phyloP scores from a whole-genome alignment of 2,329 filamentous ascomycete genomes.

The Decorospora gaudefroyi region DNA sequence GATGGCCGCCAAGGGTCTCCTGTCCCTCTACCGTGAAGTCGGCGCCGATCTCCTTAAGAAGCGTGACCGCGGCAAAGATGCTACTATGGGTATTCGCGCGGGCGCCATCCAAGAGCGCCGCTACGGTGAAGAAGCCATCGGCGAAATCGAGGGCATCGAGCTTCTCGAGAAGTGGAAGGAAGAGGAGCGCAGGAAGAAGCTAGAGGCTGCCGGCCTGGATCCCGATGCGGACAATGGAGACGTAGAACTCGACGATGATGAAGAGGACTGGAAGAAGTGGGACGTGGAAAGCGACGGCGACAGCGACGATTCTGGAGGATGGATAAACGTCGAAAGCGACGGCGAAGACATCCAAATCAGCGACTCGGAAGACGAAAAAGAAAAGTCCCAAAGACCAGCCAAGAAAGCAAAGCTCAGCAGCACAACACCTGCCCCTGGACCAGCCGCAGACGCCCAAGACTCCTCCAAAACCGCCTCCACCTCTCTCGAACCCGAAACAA shows the following conservation, averaged over 20 bases:
- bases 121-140: constrained; percentile 80
- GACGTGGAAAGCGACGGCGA: constrained; percentile 62
- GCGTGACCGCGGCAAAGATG: constrained; percentile 88
- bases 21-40: constrained; percentile 89
- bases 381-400: constrained; percentile 51
- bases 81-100: constrained; percentile 76
- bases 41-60: constrained; percentile 87
- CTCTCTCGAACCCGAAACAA: constrained; percentile 48
- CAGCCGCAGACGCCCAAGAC: constrained; percentile 49
- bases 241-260: constrained; percentile 63
- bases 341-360: constrained; percentile 73
- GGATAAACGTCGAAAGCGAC: constrained; percentile 88
- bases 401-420: constrained; percentile 67
- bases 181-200: constrained; percentile 77
- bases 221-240: constrained; percentile 64
- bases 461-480: constrained; percentile 41
- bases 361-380: constrained; percentile 72
- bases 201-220: constrained; percentile 68
- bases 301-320: constrained; percentile 78
- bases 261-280: constrained; percentile 61
- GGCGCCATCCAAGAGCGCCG: constrained; percentile 76
- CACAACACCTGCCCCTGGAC: constrained; percentile 37
- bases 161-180: constrained; percentile 92
- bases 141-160: constrained; percentile 91
- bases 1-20: constrained; percentile 93